Base-by-base conservation (phyloP, 1,139 yeast species). In the Geotrichum candidum region DNA sequence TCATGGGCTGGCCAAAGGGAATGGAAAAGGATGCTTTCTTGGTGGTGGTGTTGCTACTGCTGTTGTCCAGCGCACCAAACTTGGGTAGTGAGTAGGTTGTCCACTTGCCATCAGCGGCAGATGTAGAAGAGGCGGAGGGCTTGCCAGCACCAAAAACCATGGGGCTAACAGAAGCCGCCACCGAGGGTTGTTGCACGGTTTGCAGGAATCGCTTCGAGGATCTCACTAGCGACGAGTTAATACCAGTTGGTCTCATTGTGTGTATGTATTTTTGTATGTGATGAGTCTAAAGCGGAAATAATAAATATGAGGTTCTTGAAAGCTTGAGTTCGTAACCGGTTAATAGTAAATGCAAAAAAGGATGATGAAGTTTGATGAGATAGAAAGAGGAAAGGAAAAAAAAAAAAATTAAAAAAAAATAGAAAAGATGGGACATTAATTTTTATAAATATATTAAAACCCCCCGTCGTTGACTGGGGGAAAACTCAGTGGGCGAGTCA, bases 151-250 rank as follows among this genome's bases (percentile, higher is more conserved):
- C 59, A 60, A 60, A 60, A 50, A 61, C 57, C 63, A 57, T 54
- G 11, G 59, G 60, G 57, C 61, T 56, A 22, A 62, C 51, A 10
- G 46, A 13, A 29, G 61, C n/a, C 15, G 58, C 51, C 27, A 50
- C 45, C 27, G 57, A 54, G 15, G 59, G 64, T 50, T 62, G 61
- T 29, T 62, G 64, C 9, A 60, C 59, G 23, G 64, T 62, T 29
- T 62, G 64, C 25, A 62, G 52, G 48, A 62, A 62, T 51, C 64
- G 55, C 58, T 62, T 62, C 22, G 64, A 59, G 9, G 64, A 60
- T 51, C 64, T 50, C 11, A 33, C 56, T 15, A 62, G 54, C 22
- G 62, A 56, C 9, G 45, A 18, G 46, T 56, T 35, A 22, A 59
- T 27, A 18, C 57, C 54, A 27, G 62, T 54, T 33, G 61, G 61